Percentiles rank a stretch among this genome's conserved stretches.
phyloP scores from a whole-genome alignment of 306 rosid species.

The Geum urbanum region DNA sequence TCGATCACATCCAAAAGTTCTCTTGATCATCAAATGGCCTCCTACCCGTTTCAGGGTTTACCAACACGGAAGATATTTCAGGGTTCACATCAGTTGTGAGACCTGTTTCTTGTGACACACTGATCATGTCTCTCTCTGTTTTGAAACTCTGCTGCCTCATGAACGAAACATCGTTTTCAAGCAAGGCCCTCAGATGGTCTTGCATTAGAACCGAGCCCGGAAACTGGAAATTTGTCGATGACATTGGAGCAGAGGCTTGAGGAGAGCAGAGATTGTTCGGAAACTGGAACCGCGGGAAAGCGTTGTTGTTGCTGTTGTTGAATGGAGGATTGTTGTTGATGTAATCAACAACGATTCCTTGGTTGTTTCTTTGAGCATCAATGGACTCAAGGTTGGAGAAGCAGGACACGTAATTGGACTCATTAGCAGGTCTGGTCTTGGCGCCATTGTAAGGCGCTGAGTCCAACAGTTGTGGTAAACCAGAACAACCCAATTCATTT shows the following conservation, averaged over 20 bases:
- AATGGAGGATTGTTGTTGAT: slow-evolving; percentile 37
- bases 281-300: slow-evolving; percentile 37
- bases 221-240: slow-evolving; percentile 26
- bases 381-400: slow-evolving; percentile 70
- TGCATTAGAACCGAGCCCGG: slow-evolving; percentile 38
- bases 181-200: slow-evolving; percentile 57
- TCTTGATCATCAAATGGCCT: slow-evolving; percentile 46
- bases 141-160: slow-evolving; percentile 51
- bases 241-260: slow-evolving; percentile 23
- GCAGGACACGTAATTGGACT: slow-evolving; percentile 96
- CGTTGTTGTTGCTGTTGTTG: slow-evolving; percentile 10
- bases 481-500: slow-evolving; percentile 41
- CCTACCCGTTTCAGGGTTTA: slow-evolving; percentile 49
- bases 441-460: slow-evolving; percentile 40
- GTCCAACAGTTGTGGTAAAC: slow-evolving; percentile 67
- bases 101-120: slow-evolving; percentile 57
- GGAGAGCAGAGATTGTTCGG: slow-evolving; percentile 34
- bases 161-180: slow-evolving; percentile 50
- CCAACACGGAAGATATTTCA: slow-evolving; percentile 59
- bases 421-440: slow-evolving; percentile 36
- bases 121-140: slow-evolving; percentile 49
- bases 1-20: background rate
- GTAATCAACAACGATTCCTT: slow-evolving; percentile 37
- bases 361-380: slow-evolving; percentile 52
- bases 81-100: slow-evolving; percentile 48